phyloP scores from a whole-genome alignment of 495 filamentous ascomycete species.

The Tuber borchii region DNA sequence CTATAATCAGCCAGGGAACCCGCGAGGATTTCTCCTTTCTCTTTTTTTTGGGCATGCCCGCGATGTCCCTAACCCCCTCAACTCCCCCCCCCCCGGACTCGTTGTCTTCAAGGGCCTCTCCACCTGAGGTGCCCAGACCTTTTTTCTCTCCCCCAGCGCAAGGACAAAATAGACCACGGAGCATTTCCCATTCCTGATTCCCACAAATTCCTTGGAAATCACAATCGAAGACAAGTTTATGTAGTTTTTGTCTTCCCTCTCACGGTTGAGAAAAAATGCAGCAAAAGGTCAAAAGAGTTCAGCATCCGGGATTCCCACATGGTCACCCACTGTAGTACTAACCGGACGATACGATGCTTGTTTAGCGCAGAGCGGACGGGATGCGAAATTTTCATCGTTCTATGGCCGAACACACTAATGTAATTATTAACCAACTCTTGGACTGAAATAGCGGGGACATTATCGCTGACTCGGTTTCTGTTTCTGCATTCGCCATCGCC shows the following conservation, averaged over 20 bases:
- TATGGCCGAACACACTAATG: not conserved
- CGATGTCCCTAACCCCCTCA: no score
- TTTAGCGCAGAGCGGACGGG: not conserved
- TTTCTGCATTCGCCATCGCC: not conserved
- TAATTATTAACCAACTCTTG: not conserved
- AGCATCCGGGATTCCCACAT: constrained; percentile 8
- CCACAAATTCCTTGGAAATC: not conserved
- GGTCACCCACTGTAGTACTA: constrained; percentile 9
- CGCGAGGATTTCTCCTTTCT: no score
- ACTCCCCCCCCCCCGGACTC: no score
- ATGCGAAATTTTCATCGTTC: not conserved
- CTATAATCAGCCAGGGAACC: no score
- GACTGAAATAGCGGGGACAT: not conserved
- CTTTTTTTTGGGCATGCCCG: no score
- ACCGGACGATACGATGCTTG: not conserved
- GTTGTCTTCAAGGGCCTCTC: no score
- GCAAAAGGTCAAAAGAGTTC: not conserved
- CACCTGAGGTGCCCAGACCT: no score
- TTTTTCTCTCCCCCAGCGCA: no score
- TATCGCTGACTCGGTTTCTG: not conserved
- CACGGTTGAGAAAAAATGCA: not conserved
- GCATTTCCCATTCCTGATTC: not conserved
- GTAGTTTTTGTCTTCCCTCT: not conserved
- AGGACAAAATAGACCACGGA: no score
- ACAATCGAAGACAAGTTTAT: not conserved